Evolutionary conservation across 495 filamentous ascomycete species (phyloP), one percentile per base, ranked within the genome.

Genomic region (Penicillium crystallinum): DNA sequence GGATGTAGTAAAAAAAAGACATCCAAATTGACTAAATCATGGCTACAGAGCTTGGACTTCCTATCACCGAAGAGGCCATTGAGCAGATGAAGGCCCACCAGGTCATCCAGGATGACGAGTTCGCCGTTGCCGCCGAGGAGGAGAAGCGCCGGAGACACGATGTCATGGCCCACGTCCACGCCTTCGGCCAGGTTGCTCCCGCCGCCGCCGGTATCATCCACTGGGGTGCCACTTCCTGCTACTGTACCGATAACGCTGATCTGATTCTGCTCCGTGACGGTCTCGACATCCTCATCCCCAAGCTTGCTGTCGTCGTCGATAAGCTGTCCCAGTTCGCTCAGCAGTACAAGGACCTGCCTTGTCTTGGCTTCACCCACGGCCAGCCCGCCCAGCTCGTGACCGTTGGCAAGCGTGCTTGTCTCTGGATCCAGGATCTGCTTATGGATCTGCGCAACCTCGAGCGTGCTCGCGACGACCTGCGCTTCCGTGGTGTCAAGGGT

Each of bases 171-270:
- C 86, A 90, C 67, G 86, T 91, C 36, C 82, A 90, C 63, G 82
- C 85, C 8, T 89, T 81, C 57, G 88, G 85, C 2, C 69, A 79
- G 60, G 80, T 77, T 43, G 89, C 89, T 9, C 90, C 91, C 4
- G 85, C 83, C 39, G 91, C 91, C 34, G 89, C 88, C 17, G 89
- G 88, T 18, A 89, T 92, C 64, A 95, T 96, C 42, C 91, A 96
- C 72, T 84, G 78, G 70, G 91, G 85, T 48, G 85, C 82, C 34
- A 83, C 81, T 10, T 77, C 71, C 3, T 82, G 78, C 67, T 83
- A 81, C 69, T 75, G 81, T 74, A 91, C 88, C 41, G 92, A 97
- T 65, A 96, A 96, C 56, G 85, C 88, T 23, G 92, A 97, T 58
- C 70, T 96, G 39, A 92, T 96, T 59, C 83, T 96, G 65, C 73